These are phyloP conservation scores for Irpex rosettiformis DNA, from an alignment of 1,284 basidiomycete species.

Conservation along the genomic window DNA sequence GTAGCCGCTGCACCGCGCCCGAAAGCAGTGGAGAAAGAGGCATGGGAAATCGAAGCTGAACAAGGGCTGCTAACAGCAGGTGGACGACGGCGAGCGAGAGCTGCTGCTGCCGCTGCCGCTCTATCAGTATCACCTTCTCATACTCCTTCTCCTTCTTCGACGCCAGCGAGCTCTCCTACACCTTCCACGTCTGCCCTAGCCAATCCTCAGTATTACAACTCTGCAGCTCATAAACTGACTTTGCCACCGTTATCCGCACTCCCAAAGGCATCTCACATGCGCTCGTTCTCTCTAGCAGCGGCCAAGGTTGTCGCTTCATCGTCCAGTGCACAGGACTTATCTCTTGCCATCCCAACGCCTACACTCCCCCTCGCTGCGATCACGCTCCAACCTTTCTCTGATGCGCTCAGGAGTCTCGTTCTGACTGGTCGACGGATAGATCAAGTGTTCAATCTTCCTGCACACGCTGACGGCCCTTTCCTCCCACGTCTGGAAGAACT, in stretches of 20 bases:
- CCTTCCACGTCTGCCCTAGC: constrained; percentile 34
- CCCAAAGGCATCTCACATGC: constrained; percentile 45
- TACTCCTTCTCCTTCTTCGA: constrained; percentile 16
- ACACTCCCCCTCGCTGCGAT: constrained; percentile 65
- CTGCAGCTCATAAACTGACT: constrained; percentile 51
- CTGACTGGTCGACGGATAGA: constrained; percentile 67
- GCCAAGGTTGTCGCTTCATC: constrained; percentile 13
- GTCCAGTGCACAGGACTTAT: constrained; percentile 24
- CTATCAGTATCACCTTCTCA: constrained; percentile 4
- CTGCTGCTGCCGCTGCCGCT: constrained; percentile 29
- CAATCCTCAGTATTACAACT: constrained; percentile 57
- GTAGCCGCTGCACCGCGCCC: constrained; percentile 16
- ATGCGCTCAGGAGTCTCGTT: constrained; percentile 54
- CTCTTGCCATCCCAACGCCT: constrained; percentile 58
- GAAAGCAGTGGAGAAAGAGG: constrained; percentile 51
- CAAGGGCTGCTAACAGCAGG: constrained; percentile 70
- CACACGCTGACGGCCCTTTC: constrained; percentile 33
- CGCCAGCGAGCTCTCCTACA: constrained; percentile 22
- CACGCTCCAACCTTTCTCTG: constrained; percentile 54
- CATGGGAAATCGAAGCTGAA: constrained; percentile 77
- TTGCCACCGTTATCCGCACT: constrained; percentile 60
- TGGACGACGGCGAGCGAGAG: constrained; percentile 59
- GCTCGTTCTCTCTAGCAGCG: constrained; percentile 58
- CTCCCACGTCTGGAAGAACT: constrained; percentile 70
- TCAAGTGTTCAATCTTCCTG: constrained; percentile 54